A percentile compares a stretch with the other conserved stretches of the same genome.
These are phyloP conservation scores for Parascedosporium putredinis DNA, from an alignment of 2,329 filamentous ascomycete genomes.

Conservation along the genomic window DNA sequence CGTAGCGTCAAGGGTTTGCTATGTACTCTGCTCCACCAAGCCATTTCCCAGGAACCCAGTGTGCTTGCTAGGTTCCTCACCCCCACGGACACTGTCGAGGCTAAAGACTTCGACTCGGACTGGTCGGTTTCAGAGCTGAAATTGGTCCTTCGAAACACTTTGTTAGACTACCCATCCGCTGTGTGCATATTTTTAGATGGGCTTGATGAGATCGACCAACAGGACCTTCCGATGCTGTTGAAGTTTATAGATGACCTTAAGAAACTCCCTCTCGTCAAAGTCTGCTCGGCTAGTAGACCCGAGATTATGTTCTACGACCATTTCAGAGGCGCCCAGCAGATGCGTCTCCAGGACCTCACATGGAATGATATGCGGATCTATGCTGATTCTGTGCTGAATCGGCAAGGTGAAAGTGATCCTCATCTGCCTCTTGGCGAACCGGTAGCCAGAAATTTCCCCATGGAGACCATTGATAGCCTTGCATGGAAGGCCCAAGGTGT, in stretches of 20 bases:
- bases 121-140: constrained; percentile 11
- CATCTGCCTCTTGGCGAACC: no score
- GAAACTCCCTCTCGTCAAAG: constrained; percentile 9
- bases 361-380: constrained; percentile 2
- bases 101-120: constrained; percentile 9
- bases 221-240: background rate
- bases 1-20: constrained; percentile 17
- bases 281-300: constrained; percentile 12
- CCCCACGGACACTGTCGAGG: no score
- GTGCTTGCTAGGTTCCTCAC: background rate
- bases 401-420: no score
- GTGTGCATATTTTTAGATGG: constrained; percentile 15
- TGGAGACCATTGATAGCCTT: background rate
- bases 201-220: constrained; percentile 10
- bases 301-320: background rate
- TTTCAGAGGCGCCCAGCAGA: background rate
- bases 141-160: background rate
- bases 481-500: constrained; percentile 8
- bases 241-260: constrained; percentile 7
- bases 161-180: background rate
- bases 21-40: constrained; percentile 15
- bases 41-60: constrained; percentile 6
- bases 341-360: constrained; percentile 6
- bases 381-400: background rate
- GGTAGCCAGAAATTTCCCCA: background rate